Evolutionary conservation across 345 rosid genomes (phyloP).

Genomic region (Sonneratia caseolaris): DNA sequence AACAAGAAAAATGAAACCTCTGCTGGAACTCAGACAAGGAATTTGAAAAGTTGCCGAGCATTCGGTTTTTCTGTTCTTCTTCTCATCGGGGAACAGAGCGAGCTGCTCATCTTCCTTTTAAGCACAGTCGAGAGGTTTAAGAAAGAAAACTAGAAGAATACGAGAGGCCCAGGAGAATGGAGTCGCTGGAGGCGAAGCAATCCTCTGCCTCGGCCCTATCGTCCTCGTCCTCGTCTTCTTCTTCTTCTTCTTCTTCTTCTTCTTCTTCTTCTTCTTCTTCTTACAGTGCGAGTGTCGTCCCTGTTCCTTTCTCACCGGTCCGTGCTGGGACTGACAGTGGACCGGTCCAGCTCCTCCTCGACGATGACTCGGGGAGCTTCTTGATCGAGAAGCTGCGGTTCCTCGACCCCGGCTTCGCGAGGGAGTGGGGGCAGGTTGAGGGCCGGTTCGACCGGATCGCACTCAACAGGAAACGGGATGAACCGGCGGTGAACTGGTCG

Average conservation of each 20-base stretch:
- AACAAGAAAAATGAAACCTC: not conserved
- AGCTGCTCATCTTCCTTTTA: not conserved
- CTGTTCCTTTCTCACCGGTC: constrained; percentile 7
- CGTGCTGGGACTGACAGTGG: not conserved
- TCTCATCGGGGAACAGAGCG: no score
- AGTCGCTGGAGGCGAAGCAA: not conserved
- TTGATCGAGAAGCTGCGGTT: constrained; percentile 24
- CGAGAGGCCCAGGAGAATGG: not conserved
- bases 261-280: constrained; percentile 18
- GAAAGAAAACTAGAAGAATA: not conserved
- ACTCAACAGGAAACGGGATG: constrained; percentile 9
- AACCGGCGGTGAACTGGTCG: constrained; percentile 26
- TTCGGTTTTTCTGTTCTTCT: no score
- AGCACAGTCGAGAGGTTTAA: not conserved
- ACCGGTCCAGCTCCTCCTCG: not conserved
- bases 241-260: constrained; percentile 15
- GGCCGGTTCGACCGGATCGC: constrained; percentile 30
- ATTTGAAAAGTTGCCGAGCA: not conserved
- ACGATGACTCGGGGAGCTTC: not conserved
- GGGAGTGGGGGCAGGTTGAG: constrained; percentile 31
- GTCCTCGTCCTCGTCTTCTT: constrained; percentile 10
- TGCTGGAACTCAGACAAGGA: not conserved
- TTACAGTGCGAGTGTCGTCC: constrained; percentile 7
- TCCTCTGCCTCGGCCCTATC: not conserved
- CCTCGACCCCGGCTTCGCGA: constrained; percentile 11